Conservation (phyloP, 2,329 filamentous ascomycete species). For the Talaromyces sp. region DNA sequence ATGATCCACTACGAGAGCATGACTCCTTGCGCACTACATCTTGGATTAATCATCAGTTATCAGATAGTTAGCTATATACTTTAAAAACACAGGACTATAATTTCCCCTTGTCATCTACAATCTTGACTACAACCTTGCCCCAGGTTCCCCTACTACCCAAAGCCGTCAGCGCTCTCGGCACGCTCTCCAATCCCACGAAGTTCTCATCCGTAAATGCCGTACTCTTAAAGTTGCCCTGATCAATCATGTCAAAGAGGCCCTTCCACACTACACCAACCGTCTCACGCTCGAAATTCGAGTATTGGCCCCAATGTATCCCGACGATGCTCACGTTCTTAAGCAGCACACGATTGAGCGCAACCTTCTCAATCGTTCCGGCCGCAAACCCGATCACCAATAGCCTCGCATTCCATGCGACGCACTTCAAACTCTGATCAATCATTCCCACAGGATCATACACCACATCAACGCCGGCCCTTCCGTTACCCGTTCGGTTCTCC, state of each 20-base stretch:
- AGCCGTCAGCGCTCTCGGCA: slow-evolving; percentile 71
- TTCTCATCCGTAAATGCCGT: slow-evolving; percentile 71
- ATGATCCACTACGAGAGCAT: slow-evolving; percentile 40
- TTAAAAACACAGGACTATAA: not conserved
- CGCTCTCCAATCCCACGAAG: slow-evolving; percentile 75
- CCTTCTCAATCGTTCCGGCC: slow-evolving; percentile 79
- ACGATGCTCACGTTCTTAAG: slow-evolving; percentile 91
- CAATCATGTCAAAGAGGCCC: slow-evolving; percentile 74
- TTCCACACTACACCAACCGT: slow-evolving; percentile 72
- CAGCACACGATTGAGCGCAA: slow-evolving; percentile 86
- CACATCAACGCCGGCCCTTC: slow-evolving; percentile 71
- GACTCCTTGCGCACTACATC: slow-evolving; percentile 43
- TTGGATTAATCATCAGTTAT: not conserved
- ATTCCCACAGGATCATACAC: slow-evolving; percentile 93
- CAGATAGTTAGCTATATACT: not conserved
- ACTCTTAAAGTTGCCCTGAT: slow-evolving; percentile 71
- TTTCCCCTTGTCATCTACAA: slow-evolving; percentile 57
- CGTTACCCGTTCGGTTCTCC: slow-evolving; percentile 58
- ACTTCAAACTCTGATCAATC: slow-evolving; percentile 83
- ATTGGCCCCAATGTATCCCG: slow-evolving; percentile 88
- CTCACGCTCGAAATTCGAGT: slow-evolving; percentile 67
- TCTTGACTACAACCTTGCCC: slow-evolving; percentile 91
- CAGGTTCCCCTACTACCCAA: slow-evolving; percentile 80
- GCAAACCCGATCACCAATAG: slow-evolving; percentile 88
- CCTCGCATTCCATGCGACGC: slow-evolving; percentile 87